These are phyloP conservation scores for Usnea hakonensis DNA, from an alignment of 495 filamentous ascomycete species.

Conservation along the genomic window DNA sequence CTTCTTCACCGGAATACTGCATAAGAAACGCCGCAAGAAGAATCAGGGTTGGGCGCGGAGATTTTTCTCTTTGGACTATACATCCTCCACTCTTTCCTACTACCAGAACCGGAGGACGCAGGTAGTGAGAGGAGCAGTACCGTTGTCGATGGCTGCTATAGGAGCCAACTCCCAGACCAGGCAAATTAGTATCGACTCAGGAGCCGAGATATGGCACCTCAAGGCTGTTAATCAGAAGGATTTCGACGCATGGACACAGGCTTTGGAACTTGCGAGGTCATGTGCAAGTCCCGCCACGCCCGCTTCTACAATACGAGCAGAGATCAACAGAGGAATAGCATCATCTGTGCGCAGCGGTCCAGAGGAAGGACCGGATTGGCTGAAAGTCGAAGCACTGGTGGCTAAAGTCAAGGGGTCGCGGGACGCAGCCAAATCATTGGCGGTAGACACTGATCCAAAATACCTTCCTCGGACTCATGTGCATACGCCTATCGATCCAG, in stretches of 20 bases:
- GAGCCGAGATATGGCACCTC: slow-evolving; percentile 96
- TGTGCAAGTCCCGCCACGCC: slow-evolving; percentile 28
- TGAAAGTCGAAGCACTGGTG: slow-evolving; percentile 70
- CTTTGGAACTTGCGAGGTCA: slow-evolving; percentile 53
- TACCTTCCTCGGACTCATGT: slow-evolving; percentile 29
- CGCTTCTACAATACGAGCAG: not conserved
- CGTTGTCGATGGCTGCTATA: slow-evolving; percentile 81
- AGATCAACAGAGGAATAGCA: slow-evolving; percentile 23
- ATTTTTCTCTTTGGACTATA: slow-evolving; percentile 92
- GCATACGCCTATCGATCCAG: slow-evolving; percentile 5
- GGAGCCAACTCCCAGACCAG: slow-evolving; percentile 76
- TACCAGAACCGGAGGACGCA: slow-evolving; percentile 90
- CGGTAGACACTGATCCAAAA: slow-evolving; percentile 71
- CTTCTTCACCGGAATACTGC: slow-evolving; percentile 72
- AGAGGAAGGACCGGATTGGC: slow-evolving; percentile 76
- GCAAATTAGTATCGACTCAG: slow-evolving; percentile 94
- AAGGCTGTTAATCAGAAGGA: slow-evolving; percentile 72
- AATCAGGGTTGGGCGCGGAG: slow-evolving; percentile 87
- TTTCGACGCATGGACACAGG: slow-evolving; percentile 77
- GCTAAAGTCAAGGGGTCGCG: slow-evolving; percentile 76
- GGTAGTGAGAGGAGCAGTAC: slow-evolving; percentile 83
- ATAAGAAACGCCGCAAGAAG: slow-evolving; percentile 85
- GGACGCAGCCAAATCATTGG: slow-evolving; percentile 77
- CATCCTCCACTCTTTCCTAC: slow-evolving; percentile 84
- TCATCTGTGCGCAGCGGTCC: slow-evolving; percentile 26